A percentile compares a stretch with the other conserved stretches of the same genome.
Conservation (phyloP, 331 rosid species). For the Pyracantha coccinea region DNA sequence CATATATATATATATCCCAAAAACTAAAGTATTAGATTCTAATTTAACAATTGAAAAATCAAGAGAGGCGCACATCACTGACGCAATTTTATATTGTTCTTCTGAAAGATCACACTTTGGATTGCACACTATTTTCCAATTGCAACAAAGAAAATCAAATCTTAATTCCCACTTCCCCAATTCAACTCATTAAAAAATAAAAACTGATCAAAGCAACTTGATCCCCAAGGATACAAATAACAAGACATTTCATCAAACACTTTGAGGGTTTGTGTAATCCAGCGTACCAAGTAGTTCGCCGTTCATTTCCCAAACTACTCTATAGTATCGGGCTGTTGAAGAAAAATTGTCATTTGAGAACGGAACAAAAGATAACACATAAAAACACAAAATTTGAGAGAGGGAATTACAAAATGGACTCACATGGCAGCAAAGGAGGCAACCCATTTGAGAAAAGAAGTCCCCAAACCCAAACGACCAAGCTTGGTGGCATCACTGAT, state of each 20-base stretch:
- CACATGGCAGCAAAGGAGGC: slow-evolving; percentile 87
- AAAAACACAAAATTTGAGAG: neutral
- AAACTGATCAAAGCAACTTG: neutral
- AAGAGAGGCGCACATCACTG: neutral
- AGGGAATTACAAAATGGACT: neutral
- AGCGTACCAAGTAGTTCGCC: no score
- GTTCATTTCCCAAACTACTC: no score
- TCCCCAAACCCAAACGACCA: slow-evolving; percentile 48
- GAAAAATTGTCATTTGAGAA: no score
- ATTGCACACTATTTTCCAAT: no score
- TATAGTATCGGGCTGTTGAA: no score
- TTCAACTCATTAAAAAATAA: neutral
- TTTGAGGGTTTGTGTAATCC: no score
- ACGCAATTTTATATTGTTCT: no score
- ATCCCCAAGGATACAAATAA: neutral
- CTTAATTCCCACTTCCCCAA: neutral
- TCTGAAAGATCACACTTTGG: no score
- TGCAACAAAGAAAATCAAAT: no score
- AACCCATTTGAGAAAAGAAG: slow-evolving; percentile 54
- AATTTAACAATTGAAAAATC: neutral
- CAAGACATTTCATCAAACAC: neutral
- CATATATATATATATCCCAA: no score
- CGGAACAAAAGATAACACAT: neutral
- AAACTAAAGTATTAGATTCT: neutral
- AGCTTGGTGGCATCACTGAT: slow-evolving; percentile 47